Percentiles rank a stretch among this genome's conserved stretches.
Conservation (phyloP, 208 protist species). For the Porcisia hertigi region DNA sequence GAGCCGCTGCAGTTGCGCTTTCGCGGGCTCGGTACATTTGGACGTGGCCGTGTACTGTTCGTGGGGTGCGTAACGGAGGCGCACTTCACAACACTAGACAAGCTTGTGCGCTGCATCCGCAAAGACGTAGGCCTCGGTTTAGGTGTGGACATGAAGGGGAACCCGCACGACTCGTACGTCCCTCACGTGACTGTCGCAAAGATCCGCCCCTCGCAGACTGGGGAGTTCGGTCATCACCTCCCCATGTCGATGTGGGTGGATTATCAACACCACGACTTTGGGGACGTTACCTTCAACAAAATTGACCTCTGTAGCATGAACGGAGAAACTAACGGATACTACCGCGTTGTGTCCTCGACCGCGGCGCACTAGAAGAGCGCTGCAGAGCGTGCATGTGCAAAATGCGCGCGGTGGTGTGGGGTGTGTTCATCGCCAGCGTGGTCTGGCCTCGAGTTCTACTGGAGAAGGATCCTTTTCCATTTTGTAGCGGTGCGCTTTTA, state of each 20-base stretch:
- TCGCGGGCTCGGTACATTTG: slow-evolving; percentile 83
- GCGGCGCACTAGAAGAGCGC: slow-evolving; percentile 4
- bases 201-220: slow-evolving; percentile 54
- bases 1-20: slow-evolving; percentile 74
- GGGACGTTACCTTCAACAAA: slow-evolving; percentile 72
- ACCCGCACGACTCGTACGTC: slow-evolving; percentile 89
- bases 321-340: slow-evolving; percentile 66
- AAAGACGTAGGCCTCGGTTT: slow-evolving; percentile 49
- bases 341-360: slow-evolving; percentile 50
- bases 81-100: slow-evolving; percentile 65
- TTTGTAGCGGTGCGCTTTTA: not conserved
- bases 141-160: slow-evolving; percentile 83
- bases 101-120: slow-evolving; percentile 55
- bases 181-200: slow-evolving; percentile 88
- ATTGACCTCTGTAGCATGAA: slow-evolving; percentile 82
- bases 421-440: not conserved
- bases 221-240: slow-evolving; percentile 54
- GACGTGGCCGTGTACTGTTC: slow-evolving; percentile 80
- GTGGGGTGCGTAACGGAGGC: slow-evolving; percentile 57
- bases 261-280: slow-evolving; percentile 86
- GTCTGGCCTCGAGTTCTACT: not conserved
- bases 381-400: not conserved
- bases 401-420: not conserved
- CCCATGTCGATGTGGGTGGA: slow-evolving; percentile 62
- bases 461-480: slow-evolving; percentile 5